Conservation (phyloP, 441 rosid species). For the Bocquillonia castaneifolia region DNA sequence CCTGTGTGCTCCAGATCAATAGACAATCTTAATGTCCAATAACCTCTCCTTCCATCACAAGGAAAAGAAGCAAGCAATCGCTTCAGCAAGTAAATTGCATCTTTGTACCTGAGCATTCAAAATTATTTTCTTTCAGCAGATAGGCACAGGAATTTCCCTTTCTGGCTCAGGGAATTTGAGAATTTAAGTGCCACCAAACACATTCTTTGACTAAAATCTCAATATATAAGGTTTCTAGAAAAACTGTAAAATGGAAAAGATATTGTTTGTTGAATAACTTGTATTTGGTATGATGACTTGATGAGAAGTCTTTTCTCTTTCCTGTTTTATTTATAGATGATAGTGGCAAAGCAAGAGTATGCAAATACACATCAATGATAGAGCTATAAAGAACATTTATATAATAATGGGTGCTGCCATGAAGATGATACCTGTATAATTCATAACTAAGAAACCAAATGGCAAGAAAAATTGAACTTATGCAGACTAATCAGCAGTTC, state of each 20-base stretch:
- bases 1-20: conserved; percentile 79
- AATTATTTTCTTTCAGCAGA: conserved; percentile 7
- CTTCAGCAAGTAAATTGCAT: conserved; percentile 55
- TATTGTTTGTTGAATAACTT: background rate
- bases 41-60: conserved; percentile 82
- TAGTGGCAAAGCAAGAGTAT: background rate
- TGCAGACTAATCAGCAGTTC: background rate
- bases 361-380: background rate
- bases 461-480: background rate
- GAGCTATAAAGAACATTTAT: background rate
- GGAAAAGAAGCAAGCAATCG: conserved; percentile 51
- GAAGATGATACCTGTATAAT: background rate
- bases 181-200: background rate
- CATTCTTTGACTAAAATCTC: background rate
- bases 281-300: background rate
- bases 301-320: too few species aligned
- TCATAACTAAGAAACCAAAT: background rate
- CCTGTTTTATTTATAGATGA: too few species aligned
- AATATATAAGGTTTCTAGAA: background rate
- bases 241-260: background rate
- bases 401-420: background rate
- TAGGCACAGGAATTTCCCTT: background rate
- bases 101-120: conserved; percentile 50
- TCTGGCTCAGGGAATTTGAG: background rate
- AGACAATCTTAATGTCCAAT: conserved; percentile 86